Base-by-base conservation (phyloP, 1,139 yeast species). In the Magnusiomyces paraingens region DNA sequence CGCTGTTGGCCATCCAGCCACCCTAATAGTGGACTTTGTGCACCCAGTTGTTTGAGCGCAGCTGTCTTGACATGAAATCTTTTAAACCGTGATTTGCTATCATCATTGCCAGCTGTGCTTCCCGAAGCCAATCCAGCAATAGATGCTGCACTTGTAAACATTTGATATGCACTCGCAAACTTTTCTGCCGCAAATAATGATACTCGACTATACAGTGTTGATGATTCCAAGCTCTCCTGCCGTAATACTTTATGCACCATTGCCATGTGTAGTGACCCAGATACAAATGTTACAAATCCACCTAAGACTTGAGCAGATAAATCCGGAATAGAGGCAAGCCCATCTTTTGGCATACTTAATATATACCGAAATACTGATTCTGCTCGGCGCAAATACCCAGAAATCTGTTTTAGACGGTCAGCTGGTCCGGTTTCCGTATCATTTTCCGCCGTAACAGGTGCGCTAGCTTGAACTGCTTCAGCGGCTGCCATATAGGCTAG, bases 121-220 rank as follows among this genome's bases (percentile, higher is more conserved):
- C 32, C 32, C 32, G 32, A 26, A 8, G 32, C 4, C 4, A 26
- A 26, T 26, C 32, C 32, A 26, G 32, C 32, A 5, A 8, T 8
- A 26, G 32, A 26, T 21, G 10, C 21, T 18, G 15, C 14, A 12
- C 50, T 51, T 11, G 57, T 44, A 36, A 55, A 52, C 14, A 55
- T 51, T 38, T 66, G 65, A 15, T 57, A 52, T 2, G 72, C 67
- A 2, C 67, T 56, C 2, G 64, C 61, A 47, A 66, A 67, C 58
- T 64, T 64, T 35, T 68, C 71, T 22, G 63, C 61, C 0, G 72
- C 70, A 55, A 55, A 68, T n/a, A 70, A 64, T 1, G 72, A 65
- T 1, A 69, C 64, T 11, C 73, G 61, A 15, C 64, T 55, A 50
- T 68, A 62, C 14, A 70, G 59, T 1, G 65, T 58, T 10, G 67